Evolutionary conservation across 768 basidiomycete genomes (phyloP).

Genomic region (Auricularia heimuer): DNA sequence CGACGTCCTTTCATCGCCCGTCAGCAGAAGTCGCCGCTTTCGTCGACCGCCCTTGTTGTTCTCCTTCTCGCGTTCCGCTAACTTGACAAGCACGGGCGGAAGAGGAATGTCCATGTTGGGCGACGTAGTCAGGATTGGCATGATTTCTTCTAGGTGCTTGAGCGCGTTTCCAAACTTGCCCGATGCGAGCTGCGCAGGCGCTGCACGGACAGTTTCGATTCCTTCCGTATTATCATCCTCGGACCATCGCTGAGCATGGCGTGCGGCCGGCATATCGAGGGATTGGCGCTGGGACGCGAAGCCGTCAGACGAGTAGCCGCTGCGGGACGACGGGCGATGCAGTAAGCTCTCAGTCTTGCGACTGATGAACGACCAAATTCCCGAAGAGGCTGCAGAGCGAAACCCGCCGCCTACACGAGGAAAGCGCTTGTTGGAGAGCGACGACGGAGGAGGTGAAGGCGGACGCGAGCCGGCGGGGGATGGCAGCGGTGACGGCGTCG

Average conservation of each 20-base stretch:
- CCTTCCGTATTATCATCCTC: not conserved
- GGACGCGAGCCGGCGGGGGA: not conserved
- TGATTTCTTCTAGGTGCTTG: not conserved
- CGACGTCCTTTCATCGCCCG: slow-evolving; percentile 48
- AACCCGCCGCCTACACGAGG: slow-evolving; percentile 8
- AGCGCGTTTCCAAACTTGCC: not conserved
- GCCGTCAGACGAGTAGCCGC: not conserved
- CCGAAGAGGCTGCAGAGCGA: slow-evolving; percentile 14
- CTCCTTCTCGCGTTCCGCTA: slow-evolving; percentile 40
- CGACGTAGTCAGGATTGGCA: not conserved
- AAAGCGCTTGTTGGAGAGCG: slow-evolving; percentile 6
- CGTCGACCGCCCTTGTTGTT: slow-evolving; percentile 6
- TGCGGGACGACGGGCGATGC: slow-evolving; percentile 9
- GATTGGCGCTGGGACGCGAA: not conserved
- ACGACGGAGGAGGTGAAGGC: not conserved
- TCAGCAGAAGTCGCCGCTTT: slow-evolving; percentile 30
- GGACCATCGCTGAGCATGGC: not conserved
- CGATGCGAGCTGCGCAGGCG: not conserved
- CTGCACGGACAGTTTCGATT: not conserved
- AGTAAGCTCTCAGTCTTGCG: slow-evolving; percentile 27
- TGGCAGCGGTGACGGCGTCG: slow-evolving; percentile 1
- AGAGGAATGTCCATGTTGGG: slow-evolving; percentile 1
- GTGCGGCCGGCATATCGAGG: not conserved
- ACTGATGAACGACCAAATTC: slow-evolving; percentile 28
- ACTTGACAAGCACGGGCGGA: slow-evolving; percentile 30